Base-by-base conservation (phyloP, 2,329 filamentous ascomycete species). In the Xylaria sp. region DNA sequence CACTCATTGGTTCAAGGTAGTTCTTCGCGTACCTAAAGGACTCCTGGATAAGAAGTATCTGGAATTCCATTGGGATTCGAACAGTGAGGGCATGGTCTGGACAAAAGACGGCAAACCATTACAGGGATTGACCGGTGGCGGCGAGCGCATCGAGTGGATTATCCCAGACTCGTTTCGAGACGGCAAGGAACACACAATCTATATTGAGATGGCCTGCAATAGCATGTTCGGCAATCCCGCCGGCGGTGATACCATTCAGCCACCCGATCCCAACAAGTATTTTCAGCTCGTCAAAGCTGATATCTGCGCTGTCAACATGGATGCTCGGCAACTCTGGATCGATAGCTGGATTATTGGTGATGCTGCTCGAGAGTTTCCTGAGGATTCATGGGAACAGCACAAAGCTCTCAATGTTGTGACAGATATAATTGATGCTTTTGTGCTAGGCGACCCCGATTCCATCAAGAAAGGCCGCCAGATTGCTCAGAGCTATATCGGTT, bases 121-220 rank as follows among this genome's bases (percentile, higher is more conserved):
- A 34, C 96, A 99, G 80, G 96, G 96, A 15, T 83, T 99, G 74
- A 97, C 94, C 0, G 96, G 96, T 20, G 91, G 91, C 63, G 93
- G 93, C 46, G 96, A 99, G 76, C 88, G 96, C 62, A 87, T 90
- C 18, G 94, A 98, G 80, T 99, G 95, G 94, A 89, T 97, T 67
- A 85, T 99, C 52, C 95, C 96, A 9, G 84, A 93, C 59, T 84
- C 84, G 18, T 97, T 92, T 82, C 88, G 92, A 69, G 93, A 97
- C 78, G 94, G 93, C 61, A 90, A 95, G 78, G 88, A 94, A 75
- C 94, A 98, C 79, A 89, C 86, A 20, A 92, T 99, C 75, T 99
- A 97, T 80, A 91, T 99, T 72, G 96, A 99, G 82, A 97, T 98
- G 93, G 96, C 96, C 23, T 98, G 96, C 82, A 99, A 99, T 79